Conservation (phyloP, 2,329 filamentous ascomycete species). For the Xylariaceae sp. region DNA sequence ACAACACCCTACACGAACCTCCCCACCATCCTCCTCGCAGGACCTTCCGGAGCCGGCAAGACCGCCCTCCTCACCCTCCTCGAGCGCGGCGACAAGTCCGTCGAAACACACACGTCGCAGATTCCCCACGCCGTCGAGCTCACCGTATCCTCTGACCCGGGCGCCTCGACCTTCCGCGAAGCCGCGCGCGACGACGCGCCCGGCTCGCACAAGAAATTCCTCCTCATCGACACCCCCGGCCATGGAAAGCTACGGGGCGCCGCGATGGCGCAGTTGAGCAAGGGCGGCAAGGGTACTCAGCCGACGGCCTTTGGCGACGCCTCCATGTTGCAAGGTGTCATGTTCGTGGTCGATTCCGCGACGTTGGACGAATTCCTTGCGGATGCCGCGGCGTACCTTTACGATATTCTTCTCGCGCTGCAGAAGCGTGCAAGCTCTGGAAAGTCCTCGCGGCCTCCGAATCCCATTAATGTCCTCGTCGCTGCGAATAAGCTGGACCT, state of each 20-base stretch:
- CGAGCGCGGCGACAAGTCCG: constrained; percentile 46
- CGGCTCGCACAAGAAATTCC: constrained; percentile 61
- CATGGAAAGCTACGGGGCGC: constrained; percentile 86
- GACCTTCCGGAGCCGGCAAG: constrained; percentile 80
- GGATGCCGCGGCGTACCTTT: constrained; percentile 75
- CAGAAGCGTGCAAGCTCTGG: constrained; percentile 63
- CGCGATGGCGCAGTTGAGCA: constrained; percentile 49
- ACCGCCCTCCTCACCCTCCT: constrained; percentile 77
- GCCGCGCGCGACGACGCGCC: constrained; percentile 51
- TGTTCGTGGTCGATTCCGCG: constrained; percentile 87
- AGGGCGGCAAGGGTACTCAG: constrained; percentile 1
- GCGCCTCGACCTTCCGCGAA: constrained; percentile 43
- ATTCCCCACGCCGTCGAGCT: constrained; percentile 48
- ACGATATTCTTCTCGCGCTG: constrained; percentile 78
- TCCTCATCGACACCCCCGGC: constrained; percentile 83
- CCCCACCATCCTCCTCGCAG: constrained; percentile 74
- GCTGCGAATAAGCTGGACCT: constrained; percentile 95
- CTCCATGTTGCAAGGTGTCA: constrained; percentile 49
- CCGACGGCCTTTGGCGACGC: constrained; percentile 9
- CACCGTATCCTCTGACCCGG: constrained; percentile 43
- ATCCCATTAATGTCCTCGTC: constrained; percentile 68
- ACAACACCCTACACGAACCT: constrained; percentile 60
- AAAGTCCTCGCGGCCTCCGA: constrained; percentile 52
- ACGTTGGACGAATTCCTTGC: constrained; percentile 59
- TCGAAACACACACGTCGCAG: constrained; percentile 53